Evolutionary conservation across 768 basidiomycete species (phyloP), one percentile per base, ranked within the genome.

Genomic region (Russula ochroleuca): DNA sequence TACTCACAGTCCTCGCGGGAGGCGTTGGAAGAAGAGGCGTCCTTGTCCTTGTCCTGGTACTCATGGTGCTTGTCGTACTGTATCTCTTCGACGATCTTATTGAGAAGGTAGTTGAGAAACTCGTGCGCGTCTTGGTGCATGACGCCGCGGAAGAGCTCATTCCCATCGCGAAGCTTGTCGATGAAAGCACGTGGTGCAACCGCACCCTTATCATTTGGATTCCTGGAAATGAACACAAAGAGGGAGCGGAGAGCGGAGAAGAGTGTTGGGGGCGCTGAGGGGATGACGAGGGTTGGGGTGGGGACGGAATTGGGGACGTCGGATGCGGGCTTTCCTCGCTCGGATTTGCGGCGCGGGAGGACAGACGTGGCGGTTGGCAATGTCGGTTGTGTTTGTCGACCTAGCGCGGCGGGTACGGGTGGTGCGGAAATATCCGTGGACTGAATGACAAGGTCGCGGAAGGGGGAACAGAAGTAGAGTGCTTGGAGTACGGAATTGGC

Each of bases 81-180:
- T 68, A 96, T 83, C 72, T 98, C 94, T 74, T 98, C 96, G 40
- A 94, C 88, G 54, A 99, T 87, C 73, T 81, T 86, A 75, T 99
- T 99, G 59, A 99, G 78, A 31, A 98, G 77, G 75, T 89, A 98
- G 73, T 95, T 97, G 47, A 98, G 79, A 74, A 99, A 98, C 75
- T 99, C 97, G 76, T 98, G 97, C 3, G 97, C 97, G 73, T 99
- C 97, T 73, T 99, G 97, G 73, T 99, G 97, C 83, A 90, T 89
- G 17, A 90, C 88, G 41, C 87, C 87, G 53, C 93, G 83, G 72
- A 98, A 99, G 51, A 88, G 80, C 70, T 94, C 92, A 74, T 98
- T 98, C 70, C 92, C 80, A 71, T 94, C 86, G 75, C 92, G 92
- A 69, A 98, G 83, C 73, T 96, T 96, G 71, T 93, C 87, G 72